These are phyloP conservation scores for Candida xyloterini DNA, from an alignment of 805 yeast species.

Conservation along the genomic window DNA sequence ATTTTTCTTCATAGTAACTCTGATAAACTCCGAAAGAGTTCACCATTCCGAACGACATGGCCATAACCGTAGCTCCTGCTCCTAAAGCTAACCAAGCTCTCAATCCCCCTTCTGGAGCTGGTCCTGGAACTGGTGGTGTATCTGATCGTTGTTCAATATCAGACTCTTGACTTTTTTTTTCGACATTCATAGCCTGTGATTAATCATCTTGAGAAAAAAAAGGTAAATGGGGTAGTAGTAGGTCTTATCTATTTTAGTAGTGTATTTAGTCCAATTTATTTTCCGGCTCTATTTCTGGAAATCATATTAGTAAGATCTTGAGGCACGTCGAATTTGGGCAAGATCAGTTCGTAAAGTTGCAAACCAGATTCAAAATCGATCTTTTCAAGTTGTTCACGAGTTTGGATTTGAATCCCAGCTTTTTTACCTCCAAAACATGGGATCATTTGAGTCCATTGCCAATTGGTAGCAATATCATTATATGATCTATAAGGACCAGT, in stretches of 20 bases:
- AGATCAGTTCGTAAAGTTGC: constrained; percentile 54
- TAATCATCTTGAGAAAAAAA: no score
- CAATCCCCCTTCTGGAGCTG: constrained; percentile 44
- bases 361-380: constrained; percentile 32
- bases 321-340: constrained; percentile 63
- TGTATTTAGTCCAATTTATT: not conserved
- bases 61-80: constrained; percentile 43
- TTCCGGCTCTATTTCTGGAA: not conserved
- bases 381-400: constrained; percentile 35
- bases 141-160: no score
- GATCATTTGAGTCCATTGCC: constrained; percentile 69
- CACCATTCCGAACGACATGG: constrained; percentile 57
- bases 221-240: no score
- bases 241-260: no score
- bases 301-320: constrained; percentile 38
- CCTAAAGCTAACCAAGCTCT: constrained; percentile 51
- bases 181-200: no score
- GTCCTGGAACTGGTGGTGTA: no score
- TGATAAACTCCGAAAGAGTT: constrained; percentile 59
- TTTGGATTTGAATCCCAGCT: constrained; percentile 34
- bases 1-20: constrained; percentile 42
- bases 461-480: constrained; percentile 46
- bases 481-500: constrained; percentile 48
- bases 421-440: constrained; percentile 60
- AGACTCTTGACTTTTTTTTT: no score